These are phyloP conservation scores for Nicotiana tabacum DNA, from an alignment of 257 asterid species.

Conservation along the genomic window DNA sequence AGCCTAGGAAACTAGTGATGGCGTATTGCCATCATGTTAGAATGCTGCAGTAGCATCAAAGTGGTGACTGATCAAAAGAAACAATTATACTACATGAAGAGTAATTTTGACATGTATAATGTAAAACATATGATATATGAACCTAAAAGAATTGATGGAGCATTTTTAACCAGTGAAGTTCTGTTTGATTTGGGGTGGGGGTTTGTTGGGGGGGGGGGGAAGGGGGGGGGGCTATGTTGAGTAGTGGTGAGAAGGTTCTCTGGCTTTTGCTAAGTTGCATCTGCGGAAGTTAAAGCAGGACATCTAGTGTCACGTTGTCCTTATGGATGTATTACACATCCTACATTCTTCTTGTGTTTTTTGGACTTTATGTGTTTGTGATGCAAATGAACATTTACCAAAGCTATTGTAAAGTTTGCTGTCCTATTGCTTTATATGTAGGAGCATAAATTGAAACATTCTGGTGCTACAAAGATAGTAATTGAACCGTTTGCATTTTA, in stretches of 20 bases:
- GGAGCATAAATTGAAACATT: background rate
- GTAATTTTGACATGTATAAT: background rate
- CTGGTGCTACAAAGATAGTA: background rate
- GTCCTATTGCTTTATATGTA: background rate
- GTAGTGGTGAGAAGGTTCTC: background rate
- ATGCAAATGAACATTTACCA: background rate
- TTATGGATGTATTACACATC: background rate
- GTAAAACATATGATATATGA: background rate
- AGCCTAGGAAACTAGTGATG: background rate
- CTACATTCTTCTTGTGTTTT: background rate
- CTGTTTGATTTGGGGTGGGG: background rate
- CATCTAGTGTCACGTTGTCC: background rate
- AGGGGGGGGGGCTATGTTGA: background rate
- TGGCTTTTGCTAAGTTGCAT: background rate
- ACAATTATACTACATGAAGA: background rate
- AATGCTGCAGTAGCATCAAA: background rate
- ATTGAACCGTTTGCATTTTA: background rate
- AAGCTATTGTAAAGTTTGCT: background rate
- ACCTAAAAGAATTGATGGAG: background rate
- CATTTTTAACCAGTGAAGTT: background rate
- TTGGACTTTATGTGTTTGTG: background rate
- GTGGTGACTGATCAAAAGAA: background rate
- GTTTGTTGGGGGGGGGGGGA: too few species aligned
- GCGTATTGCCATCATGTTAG: background rate
- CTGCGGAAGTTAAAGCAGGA: background rate